Percentiles rank a stretch among this genome's conserved stretches.
phyloP scores from a whole-genome alignment of 2,329 filamentous ascomycete species.

The Shiraia bambusicola region DNA sequence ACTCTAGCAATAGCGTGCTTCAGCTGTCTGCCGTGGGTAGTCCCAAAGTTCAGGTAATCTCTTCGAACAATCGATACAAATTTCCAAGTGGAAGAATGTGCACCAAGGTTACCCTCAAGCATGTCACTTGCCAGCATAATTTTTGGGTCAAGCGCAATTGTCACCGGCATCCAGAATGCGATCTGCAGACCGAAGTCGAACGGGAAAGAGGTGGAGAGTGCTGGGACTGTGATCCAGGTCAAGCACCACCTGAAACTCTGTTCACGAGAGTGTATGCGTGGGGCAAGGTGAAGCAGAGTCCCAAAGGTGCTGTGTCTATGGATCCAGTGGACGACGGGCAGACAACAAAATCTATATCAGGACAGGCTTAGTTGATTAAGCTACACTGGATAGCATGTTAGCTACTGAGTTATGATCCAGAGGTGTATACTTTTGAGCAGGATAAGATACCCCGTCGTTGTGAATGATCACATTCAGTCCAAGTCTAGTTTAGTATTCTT shows the following conservation, averaged over 20 bases:
- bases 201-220: constrained; percentile 24
- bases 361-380: too few species aligned
- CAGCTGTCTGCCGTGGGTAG: neutral
- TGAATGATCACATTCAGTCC: too few species aligned
- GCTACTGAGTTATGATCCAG: too few species aligned
- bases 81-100: constrained; percentile 17
- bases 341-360: too few species aligned
- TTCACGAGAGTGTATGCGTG: constrained; percentile 21
- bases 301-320: constrained; percentile 1
- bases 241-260: constrained; percentile 24
- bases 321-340: neutral
- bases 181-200: constrained; percentile 16
- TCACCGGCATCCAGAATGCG: constrained; percentile 16
- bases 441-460: too few species aligned
- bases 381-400: too few species aligned
- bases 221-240: constrained; percentile 26
- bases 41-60: neutral
- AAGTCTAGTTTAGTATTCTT: too few species aligned
- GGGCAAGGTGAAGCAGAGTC: constrained; percentile 13
- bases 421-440: too few species aligned
- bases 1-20: neutral
- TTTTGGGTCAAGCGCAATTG: constrained; percentile 23
- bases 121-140: constrained; percentile 21
- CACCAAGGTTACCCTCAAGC: constrained; percentile 24
- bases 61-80: too few species aligned